Conservation (phyloP, 2,329 filamentous ascomycete species). For the Aspergillus sp. region DNA sequence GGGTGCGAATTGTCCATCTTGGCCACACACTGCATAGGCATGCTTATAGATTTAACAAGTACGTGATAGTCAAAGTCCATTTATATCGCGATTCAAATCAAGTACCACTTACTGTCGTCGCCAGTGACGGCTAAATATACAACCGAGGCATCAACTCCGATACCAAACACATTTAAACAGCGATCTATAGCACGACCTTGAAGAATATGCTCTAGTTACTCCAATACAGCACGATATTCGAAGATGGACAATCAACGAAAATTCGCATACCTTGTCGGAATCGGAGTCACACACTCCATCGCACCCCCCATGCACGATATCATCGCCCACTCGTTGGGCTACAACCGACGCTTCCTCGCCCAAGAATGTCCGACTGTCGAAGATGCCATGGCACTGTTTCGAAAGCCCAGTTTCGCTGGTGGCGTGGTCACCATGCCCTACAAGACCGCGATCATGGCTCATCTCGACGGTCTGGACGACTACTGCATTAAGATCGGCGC, state of each 20-base stretch:
- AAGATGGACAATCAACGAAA: not conserved
- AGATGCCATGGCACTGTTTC: conserved; percentile 24
- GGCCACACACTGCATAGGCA: too few species aligned
- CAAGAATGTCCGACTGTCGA: conserved; percentile 27
- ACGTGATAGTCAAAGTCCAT: too few species aligned
- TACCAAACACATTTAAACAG: too few species aligned
- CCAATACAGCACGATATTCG: not conserved
- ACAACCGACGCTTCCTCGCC: conserved; percentile 31
- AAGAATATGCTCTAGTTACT: not conserved
- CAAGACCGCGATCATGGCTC: conserved; percentile 29
- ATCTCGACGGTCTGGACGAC: conserved; percentile 29
- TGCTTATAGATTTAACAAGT: too few species aligned
- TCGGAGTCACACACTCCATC: conserved; percentile 38
- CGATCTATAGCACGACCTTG: not conserved
- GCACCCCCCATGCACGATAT: conserved; percentile 36
- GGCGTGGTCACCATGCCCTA: conserved; percentile 40
- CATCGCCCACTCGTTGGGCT: conserved; percentile 28
- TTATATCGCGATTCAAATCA: too few species aligned
- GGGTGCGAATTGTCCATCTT: too few species aligned
- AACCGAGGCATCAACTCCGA: too few species aligned
- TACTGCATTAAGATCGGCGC: conserved; percentile 32
- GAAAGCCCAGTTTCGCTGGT: conserved; percentile 23
- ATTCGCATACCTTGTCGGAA: conserved; percentile 31
- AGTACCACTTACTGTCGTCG: too few species aligned
- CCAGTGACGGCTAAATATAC: too few species aligned